These are phyloP conservation scores for Schwanniomyces occidentalis DNA, from an alignment of 805 yeast genomes.

Conservation along the genomic window DNA sequence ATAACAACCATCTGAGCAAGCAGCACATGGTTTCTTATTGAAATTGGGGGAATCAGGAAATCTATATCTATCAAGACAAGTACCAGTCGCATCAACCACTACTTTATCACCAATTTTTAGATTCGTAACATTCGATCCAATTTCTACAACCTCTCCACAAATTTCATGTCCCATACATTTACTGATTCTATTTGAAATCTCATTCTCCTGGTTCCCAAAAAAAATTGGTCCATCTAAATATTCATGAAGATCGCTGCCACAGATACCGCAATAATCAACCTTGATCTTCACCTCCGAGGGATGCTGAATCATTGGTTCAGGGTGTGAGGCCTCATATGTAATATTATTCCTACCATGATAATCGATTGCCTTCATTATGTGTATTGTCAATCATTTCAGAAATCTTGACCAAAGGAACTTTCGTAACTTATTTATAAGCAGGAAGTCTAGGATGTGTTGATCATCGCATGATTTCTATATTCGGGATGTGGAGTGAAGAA, in stretches of 20 bases:
- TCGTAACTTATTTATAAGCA: no score
- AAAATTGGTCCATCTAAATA: constrained; percentile 60
- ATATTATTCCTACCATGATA: constrained; percentile 21
- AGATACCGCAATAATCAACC: constrained; percentile 62
- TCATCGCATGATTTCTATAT: no score
- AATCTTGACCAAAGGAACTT: no score
- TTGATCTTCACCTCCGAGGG: constrained; percentile 47
- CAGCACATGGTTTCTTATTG: constrained; percentile 37
- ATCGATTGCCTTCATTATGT: constrained; percentile 24
- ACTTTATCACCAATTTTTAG: constrained; percentile 68
- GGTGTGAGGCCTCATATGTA: constrained; percentile 13
- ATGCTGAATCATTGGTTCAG: constrained; percentile 22
- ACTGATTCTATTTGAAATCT: constrained; percentile 44
- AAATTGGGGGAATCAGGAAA: constrained; percentile 33
- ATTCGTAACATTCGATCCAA: constrained; percentile 55
- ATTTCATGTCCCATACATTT: constrained; percentile 64
- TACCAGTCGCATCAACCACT: constrained; percentile 62
- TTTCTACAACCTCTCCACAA: constrained; percentile 56
- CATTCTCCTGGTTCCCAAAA: constrained; percentile 42
- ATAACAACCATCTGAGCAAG: constrained; percentile 50
- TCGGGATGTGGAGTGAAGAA: no score
- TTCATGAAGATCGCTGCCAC: constrained; percentile 64
- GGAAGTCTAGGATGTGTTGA: no score
- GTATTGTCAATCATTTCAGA: no score
- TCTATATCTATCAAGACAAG: constrained; percentile 50